Evolutionary conservation across 257 asterid species (phyloP), one percentile per base, ranked within the genome.

Genomic region (Nemophila menziesii): DNA sequence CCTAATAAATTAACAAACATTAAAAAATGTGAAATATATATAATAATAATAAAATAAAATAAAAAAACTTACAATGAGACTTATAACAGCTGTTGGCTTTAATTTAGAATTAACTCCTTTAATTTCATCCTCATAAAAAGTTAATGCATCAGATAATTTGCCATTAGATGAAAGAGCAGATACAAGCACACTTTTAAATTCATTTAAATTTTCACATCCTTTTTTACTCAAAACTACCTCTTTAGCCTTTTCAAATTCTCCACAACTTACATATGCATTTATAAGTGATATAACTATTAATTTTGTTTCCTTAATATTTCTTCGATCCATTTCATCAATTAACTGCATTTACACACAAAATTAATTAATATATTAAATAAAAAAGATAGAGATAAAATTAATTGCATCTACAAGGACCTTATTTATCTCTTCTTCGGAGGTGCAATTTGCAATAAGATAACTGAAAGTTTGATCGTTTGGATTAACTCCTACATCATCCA

Each of bases 141-240:
- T 39, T 47, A 81, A 75, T 51, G 99, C 99, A 60, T 65, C 80
- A 49, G 87, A 61, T 29, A 77, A 33, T 62, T 74, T 71, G 43
- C 92, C 94, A 14, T 79, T 79, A 27, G 92, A 69, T 51, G 99
- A 94, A 72, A 90, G 92, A 56, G 96, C 94, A 8, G 79, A 74
- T 46, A 81, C 66, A 39, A 85, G 86, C 59, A 51, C 89, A 62
- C 80, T 62, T 69, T 64, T 81, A 49, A 85, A 51, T 49, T 72
- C 89, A 61, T 68, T 77, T 39, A 71, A 65, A 74, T 55, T 38
- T 79, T 74, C 18, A 34, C n/a, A 78, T 54, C 85, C 48, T 50
- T 48, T 48, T 43, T 33, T 46, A 68, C 73, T 68, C 60, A 62
- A 44, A 51, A 65, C 44, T 52, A 86, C 69, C 95, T 79, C 51